phyloP scores from a whole-genome alignment of 257 asterid species.

The Rehmannia glutinosa region DNA sequence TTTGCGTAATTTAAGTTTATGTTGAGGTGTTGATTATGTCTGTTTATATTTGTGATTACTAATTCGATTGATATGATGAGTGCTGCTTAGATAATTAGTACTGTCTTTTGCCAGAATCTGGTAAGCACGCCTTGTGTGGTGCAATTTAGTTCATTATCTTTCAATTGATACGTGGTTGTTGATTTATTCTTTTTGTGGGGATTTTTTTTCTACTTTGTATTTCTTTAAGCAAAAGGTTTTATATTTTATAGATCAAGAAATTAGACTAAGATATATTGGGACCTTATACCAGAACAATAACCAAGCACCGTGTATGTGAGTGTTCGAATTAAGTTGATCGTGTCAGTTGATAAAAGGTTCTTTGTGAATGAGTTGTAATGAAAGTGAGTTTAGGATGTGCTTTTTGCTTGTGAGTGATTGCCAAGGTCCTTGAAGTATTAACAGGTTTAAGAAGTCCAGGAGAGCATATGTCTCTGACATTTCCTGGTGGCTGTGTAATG shows the following conservation, averaged over 20 bases:
- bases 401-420: not conserved
- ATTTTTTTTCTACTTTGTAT: not conserved
- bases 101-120: not conserved
- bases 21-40: not conserved
- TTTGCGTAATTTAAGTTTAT: not conserved
- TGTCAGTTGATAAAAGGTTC: not conserved
- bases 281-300: not conserved
- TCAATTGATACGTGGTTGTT: not conserved
- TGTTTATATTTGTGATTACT: not conserved
- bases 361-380: not conserved
- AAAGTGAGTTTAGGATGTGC: not conserved
- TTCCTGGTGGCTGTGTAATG: not conserved
- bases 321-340: not conserved
- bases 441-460: not conserved
- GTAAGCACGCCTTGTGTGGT: not conserved
- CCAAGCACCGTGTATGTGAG: not conserved
- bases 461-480: not conserved
- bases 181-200: not conserved
- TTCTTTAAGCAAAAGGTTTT: not conserved
- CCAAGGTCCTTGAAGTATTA: not conserved
- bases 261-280: not conserved
- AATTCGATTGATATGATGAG: not conserved
- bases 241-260: not conserved
- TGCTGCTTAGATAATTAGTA: constrained; percentile 9
- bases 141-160: not conserved